These are phyloP conservation scores for Cornus florida DNA, from an alignment of 148 eudicot genomes.

Conservation along the genomic window DNA sequence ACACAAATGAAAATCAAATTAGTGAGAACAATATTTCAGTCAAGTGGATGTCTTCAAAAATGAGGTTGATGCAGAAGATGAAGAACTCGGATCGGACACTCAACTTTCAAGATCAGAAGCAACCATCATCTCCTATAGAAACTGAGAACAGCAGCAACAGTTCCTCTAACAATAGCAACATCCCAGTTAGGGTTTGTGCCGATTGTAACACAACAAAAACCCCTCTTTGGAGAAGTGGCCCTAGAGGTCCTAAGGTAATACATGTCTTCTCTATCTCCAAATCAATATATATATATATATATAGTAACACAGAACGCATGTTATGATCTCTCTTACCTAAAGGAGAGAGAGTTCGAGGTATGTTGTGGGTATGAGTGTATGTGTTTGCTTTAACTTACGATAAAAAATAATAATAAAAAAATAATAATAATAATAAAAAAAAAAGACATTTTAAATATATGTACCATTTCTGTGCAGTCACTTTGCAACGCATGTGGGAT, in stretches of 20 bases:
- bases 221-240: conserved; percentile 90
- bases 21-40: conserved; percentile 16
- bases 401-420: too few relatives aligned
- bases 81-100: conserved; percentile 24
- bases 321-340: too few relatives aligned
- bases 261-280: not conserved
- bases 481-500: conserved; percentile 87
- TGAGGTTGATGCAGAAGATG: conserved; percentile 57
- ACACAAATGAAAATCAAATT: not conserved
- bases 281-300: too few relatives aligned
- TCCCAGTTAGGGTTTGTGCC: conserved; percentile 61
- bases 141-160: conserved; percentile 28
- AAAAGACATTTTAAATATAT: not conserved
- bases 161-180: conserved; percentile 29
- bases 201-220: conserved; percentile 83
- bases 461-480: conserved; percentile 37
- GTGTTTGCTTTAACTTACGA: too few relatives aligned
- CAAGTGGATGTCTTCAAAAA: conserved; percentile 66
- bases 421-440: too few relatives aligned
- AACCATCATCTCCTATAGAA: conserved; percentile 13
- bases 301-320: too few relatives aligned
- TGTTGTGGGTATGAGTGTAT: too few relatives aligned
- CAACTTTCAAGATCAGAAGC: conserved; percentile 10
- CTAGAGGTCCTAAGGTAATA: conserved; percentile 84
- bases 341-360: too few relatives aligned